Evolutionary conservation across 192 early-diverging fungal genomes (phyloP), one percentile per base, ranked within the genome.

Genomic region (Podila minutissima): DNA sequence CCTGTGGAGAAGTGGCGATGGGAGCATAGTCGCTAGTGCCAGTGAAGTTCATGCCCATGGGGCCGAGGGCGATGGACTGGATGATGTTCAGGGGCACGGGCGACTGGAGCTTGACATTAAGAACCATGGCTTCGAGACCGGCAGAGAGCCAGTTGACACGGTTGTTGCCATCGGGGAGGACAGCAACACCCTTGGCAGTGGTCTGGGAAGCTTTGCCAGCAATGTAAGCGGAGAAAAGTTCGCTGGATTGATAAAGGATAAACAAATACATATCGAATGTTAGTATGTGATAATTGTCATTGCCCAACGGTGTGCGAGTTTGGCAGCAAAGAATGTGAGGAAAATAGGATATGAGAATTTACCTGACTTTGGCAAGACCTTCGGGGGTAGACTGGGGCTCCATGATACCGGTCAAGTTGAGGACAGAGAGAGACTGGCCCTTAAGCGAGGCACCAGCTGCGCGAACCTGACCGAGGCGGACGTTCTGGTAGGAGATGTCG

Each of bases 141-240:
- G 32, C 32, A 48, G 88, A 79, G 7, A 90, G 71, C 89, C 89
- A 90, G 41, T 62, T 74, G 19, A 90, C 72, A 74, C 71, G 69
- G 38, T 73, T 89, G 20, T 86, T 82, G 28, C 68, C 72, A 61
- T 87, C 77, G 13, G 87, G 89, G 59, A 83, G 75, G 50, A 84
- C 86, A 29, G 81, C 82, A 17, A 86, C 82, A 84, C 87, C 89
- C 24, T 70, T 65, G 32, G 88, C 89, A n/a, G 79, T 63, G 24
- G 87, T 89, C 10, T 73, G 72, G n/a, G 89, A 83, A 59, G 82
- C 33, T 20, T 62, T 31, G 22, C 89, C 89, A 51, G 84, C 72
- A 64, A 90, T 83, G 59, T 86, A 90, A 20, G 84, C 69, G 9
- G 87, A 88, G 75, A 90, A 88, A 12, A 90, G 53, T 8, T 55